Conservation (phyloP, 2,329 filamentous ascomycete species). For the Fusarium succisae region DNA sequence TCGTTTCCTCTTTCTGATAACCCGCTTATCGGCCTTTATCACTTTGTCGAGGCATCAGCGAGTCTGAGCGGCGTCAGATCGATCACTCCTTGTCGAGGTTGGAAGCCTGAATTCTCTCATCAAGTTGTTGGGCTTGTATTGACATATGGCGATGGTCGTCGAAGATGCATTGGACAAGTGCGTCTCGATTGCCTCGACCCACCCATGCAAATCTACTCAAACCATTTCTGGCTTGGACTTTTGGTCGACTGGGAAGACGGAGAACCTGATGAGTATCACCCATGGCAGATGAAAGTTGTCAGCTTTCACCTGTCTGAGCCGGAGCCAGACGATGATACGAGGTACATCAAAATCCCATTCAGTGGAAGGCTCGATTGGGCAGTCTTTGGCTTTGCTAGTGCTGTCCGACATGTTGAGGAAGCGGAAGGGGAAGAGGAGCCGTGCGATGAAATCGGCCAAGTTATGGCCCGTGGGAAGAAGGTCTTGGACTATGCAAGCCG, state of each 20-base stretch:
- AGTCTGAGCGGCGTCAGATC: neutral
- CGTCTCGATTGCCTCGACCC: neutral
- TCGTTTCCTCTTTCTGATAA: neutral
- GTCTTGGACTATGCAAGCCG: fast-evolving
- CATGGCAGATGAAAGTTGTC: fast-evolving
- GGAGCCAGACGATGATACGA: fast-evolving
- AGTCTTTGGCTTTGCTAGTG: no score
- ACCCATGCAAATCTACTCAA: fast-evolving
- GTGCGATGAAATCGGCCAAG: neutral
- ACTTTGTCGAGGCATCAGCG: neutral
- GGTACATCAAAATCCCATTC: neutral
- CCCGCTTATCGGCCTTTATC: fast-evolving
- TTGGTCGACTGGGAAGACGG: no score
- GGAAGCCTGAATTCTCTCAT: fast-evolving
- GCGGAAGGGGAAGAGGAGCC: neutral
- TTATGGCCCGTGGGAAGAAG: fast-evolving
- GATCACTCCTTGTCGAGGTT: neutral
- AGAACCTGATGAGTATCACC: no score
- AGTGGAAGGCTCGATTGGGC: neutral
- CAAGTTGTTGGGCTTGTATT: neutral
- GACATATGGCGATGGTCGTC: neutral
- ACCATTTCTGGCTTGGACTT: neutral
- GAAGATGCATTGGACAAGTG: neutral
- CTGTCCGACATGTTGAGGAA: neutral
- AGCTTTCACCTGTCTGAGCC: neutral